Evolutionary conservation across 1,139 yeast species (phyloP).

Genomic region (Taphrina deformans): DNA sequence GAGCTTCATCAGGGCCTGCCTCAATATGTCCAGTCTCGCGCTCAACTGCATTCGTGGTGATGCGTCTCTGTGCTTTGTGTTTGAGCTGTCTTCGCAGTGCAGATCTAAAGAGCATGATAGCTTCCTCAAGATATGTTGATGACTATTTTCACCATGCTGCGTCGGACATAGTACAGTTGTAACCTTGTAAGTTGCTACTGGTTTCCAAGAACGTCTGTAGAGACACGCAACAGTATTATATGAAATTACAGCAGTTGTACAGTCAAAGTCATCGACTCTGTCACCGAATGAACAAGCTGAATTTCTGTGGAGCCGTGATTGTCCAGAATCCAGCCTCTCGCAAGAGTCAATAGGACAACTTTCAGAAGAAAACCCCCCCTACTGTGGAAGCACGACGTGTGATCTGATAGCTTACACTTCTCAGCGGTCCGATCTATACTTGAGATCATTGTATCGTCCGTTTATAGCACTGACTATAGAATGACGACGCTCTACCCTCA

Average conservation of each 20-base stretch:
- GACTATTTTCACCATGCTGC: too few relatives aligned
- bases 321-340: too few relatives aligned
- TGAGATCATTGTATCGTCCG: not conserved
- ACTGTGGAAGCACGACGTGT: too few relatives aligned
- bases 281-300: too few relatives aligned
- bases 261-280: not conserved
- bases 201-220: not conserved
- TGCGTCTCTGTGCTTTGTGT: not conserved
- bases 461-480: not conserved
- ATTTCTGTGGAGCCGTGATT: too few relatives aligned
- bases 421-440: too few relatives aligned
- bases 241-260: not conserved
- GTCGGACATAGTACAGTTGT: too few relatives aligned
- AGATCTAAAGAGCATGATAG: not conserved
- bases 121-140: not conserved
- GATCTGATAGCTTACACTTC: too few relatives aligned
- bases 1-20: conserved; percentile 33
- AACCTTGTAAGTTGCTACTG: too few relatives aligned
- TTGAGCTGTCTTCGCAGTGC: conserved; percentile 1
- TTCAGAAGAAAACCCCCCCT: too few relatives aligned
- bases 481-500: conserved; percentile 7
- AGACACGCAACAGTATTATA: not conserved
- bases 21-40: conserved; percentile 29
- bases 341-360: too few relatives aligned
- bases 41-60: conserved; percentile 25